phyloP scores from a whole-genome alignment of 441 rosid species.

The Populus hybrid region DNA sequence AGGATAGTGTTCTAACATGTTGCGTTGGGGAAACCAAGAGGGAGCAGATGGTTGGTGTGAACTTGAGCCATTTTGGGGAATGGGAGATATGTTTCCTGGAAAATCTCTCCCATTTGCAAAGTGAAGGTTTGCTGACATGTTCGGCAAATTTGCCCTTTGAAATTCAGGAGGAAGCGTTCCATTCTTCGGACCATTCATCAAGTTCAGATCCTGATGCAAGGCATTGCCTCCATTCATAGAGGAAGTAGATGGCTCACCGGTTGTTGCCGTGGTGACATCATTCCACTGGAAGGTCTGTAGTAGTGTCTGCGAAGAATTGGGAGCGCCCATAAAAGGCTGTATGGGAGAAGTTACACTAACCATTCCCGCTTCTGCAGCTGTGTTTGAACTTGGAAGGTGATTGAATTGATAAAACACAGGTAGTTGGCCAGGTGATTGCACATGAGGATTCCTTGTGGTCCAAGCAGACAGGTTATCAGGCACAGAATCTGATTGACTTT shows the following conservation, averaged over 20 bases:
- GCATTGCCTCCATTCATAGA: constrained; percentile 6
- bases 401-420: neutral
- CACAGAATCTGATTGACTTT: constrained; percentile 1
- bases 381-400: neutral
- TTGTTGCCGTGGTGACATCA: constrained; percentile 5
- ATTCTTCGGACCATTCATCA: constrained; percentile 1
- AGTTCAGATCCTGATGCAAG: neutral
- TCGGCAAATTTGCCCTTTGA: neutral
- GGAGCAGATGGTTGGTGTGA: constrained; percentile 7
- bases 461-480: neutral
- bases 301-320: constrained; percentile 1
- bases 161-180: constrained; percentile 4
- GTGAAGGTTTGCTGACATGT: constrained; percentile 9
- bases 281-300: constrained; percentile 14
- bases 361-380: neutral
- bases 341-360: neutral
- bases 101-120: neutral
- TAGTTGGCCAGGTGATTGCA: neutral
- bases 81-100: constrained; percentile 3
- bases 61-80: constrained; percentile 9
- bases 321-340: neutral
- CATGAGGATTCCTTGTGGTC: constrained; percentile 2
- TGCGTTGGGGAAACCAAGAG: neutral
- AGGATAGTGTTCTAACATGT: neutral
- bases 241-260: constrained; percentile 2